These are phyloP conservation scores for Ophiostoma tasmaniense DNA, from an alignment of 2,329 filamentous ascomycete species.

Conservation along the genomic window DNA sequence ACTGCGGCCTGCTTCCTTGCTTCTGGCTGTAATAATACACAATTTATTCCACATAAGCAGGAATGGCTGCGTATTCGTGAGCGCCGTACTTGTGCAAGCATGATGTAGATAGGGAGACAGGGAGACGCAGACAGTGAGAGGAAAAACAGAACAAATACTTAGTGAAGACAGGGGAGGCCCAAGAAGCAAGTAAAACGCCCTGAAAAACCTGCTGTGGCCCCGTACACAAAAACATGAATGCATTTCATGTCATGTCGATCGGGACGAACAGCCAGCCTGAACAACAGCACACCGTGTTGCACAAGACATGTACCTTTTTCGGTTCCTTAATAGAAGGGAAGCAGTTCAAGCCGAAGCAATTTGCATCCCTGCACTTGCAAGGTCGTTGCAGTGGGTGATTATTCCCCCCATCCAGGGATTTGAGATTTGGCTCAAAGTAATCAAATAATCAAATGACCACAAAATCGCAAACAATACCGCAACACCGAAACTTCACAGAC, in stretches of 20 bases:
- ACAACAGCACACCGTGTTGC: not conserved
- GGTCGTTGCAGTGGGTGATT: not conserved
- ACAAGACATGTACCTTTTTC: not conserved
- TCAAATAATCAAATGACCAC: not conserved
- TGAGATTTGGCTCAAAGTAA: not conserved
- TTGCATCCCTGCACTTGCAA: not conserved
- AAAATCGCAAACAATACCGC: too few relatives aligned
- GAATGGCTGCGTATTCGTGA: not conserved
- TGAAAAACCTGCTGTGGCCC: not conserved
- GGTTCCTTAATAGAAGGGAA: not conserved
- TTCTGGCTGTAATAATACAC: not conserved
- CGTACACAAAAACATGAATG: not conserved
- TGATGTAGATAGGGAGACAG: not conserved
- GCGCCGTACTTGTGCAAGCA: not conserved
- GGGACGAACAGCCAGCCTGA: not conserved
- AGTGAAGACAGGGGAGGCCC: not conserved
- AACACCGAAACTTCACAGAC: not conserved
- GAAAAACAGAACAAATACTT: not conserved
- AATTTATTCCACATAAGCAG: not conserved
- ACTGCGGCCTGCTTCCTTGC: not conserved
- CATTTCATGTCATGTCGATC: not conserved
- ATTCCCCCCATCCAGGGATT: not conserved
- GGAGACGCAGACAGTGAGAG: not conserved
- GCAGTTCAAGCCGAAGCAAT: not conserved
- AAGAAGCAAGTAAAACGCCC: not conserved